phyloP scores from a whole-genome alignment of 179 eudicot species.

The Nepenthes alata region DNA sequence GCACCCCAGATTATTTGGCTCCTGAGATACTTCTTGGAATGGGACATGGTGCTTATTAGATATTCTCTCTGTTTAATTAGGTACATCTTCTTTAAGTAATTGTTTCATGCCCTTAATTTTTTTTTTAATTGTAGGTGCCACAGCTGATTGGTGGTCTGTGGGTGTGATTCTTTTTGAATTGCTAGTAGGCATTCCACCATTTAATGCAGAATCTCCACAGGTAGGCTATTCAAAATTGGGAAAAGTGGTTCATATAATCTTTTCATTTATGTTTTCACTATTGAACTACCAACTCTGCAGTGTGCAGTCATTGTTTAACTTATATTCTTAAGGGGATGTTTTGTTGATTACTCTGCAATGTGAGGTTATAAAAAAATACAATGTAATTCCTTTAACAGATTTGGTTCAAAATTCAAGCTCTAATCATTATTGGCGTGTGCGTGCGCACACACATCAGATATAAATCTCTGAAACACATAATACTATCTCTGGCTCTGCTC shows the following conservation, averaged over 20 bases:
- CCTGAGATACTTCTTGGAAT: conserved; percentile 99
- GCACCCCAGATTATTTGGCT: conserved; percentile 99
- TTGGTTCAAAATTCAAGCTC: too few species aligned
- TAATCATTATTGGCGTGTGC: too few species aligned
- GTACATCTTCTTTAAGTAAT: conserved; percentile 2
- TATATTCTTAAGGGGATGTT: too few species aligned
- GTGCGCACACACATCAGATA: too few species aligned
- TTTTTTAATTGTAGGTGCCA: conserved; percentile 40
- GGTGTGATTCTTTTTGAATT: conserved; percentile 97
- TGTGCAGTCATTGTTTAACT: too few species aligned
- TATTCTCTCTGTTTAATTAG: not conserved
- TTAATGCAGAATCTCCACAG: conserved; percentile 93
- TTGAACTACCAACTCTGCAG: not conserved
- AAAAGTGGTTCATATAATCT: not conserved
- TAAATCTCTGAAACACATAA: too few species aligned
- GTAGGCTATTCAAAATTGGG: conserved; percentile 18
- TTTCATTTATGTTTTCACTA: not conserved
- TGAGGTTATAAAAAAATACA: too few species aligned
- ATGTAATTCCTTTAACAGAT: too few species aligned
- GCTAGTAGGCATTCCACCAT: conserved; percentile 92
- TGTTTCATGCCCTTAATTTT: conserved; percentile 6
- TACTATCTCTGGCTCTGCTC: too few species aligned
- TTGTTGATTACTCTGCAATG: too few species aligned
- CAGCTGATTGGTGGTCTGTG: conserved; percentile 99
- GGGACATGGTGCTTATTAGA: conserved; percentile 63